Conservation (phyloP, 2,329 filamentous ascomycete species). For the Geosmithia morbida region DNA sequence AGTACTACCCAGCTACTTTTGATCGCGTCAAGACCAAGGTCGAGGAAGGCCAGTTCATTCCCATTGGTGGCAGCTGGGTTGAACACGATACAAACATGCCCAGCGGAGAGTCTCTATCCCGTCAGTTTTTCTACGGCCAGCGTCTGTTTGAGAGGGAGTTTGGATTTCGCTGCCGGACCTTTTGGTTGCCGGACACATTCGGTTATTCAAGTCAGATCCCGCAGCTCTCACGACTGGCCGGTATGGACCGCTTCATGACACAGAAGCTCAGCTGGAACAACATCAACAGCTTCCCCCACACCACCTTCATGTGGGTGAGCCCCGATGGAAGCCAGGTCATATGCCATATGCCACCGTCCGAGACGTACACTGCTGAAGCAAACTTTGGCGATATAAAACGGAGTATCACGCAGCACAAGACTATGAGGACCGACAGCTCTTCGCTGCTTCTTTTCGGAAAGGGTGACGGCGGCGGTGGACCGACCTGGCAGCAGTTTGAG, state of each 20-base stretch:
- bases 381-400: slow-evolving; percentile 89
- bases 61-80: slow-evolving; percentile 95
- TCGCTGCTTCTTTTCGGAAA: slow-evolving; percentile 92
- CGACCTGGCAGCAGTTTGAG: slow-evolving; percentile 86
- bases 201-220: slow-evolving; percentile 93
- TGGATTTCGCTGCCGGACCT: slow-evolving; percentile 75
- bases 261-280: slow-evolving; percentile 99
- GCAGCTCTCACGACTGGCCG: slow-evolving; percentile 83
- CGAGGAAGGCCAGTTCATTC: slow-evolving; percentile 80
- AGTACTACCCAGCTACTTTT: slow-evolving; percentile 76
- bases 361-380: slow-evolving; percentile 90
- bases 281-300: slow-evolving; percentile 97
- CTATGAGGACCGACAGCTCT: slow-evolving; percentile 81
- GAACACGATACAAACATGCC: slow-evolving; percentile 98
- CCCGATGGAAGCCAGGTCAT: slow-evolving; percentile 93
- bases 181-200: slow-evolving; percentile 97
- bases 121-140: slow-evolving; percentile 93
- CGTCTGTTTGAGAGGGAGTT: slow-evolving; percentile 90
- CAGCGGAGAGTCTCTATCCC: slow-evolving; percentile 81
- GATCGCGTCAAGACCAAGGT: slow-evolving; percentile 86
- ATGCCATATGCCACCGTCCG: slow-evolving; percentile 91
- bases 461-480: slow-evolving; percentile 89
- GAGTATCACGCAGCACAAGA: slow-evolving; percentile 87
- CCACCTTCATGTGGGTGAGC: slow-evolving; percentile 96
- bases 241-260: slow-evolving; percentile 92